These are phyloP conservation scores for Populus nigra DNA, from an alignment of 345 rosid species.

Conservation along the genomic window DNA sequence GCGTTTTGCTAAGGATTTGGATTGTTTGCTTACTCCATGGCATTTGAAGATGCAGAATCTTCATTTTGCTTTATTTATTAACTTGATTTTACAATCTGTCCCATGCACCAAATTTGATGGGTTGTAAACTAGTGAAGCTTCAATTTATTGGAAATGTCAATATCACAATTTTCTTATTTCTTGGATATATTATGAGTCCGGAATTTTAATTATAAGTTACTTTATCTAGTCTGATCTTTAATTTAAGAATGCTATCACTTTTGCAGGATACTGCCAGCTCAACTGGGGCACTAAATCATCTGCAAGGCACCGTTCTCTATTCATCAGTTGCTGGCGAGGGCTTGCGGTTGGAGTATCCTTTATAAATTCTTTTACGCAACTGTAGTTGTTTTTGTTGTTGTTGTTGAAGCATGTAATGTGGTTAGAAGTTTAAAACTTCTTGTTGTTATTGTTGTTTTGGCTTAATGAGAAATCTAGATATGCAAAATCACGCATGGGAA, in stretches of 20 bases:
- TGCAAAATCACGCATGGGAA: conserved; percentile 84
- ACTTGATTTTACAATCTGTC: neutral
- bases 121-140: neutral
- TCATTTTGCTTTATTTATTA: neutral
- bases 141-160: neutral
- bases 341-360: conserved; percentile 60
- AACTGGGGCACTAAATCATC: conserved; percentile 61
- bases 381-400: conserved; percentile 10
- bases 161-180: too few relatives aligned
- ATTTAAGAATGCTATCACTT: neutral
- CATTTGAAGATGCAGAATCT: neutral
- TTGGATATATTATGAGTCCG: neutral
- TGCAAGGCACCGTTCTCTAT: conserved; percentile 71
- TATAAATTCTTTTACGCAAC: neutral
- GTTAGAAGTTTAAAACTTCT: neutral
- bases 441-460: conserved; percentile 4
- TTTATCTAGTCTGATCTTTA: neutral
- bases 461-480: conserved; percentile 57
- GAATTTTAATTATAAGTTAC: neutral
- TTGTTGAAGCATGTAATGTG: neutral
- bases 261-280: conserved; percentile 71
- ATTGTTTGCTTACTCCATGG: neutral
- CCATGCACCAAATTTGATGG: neutral
- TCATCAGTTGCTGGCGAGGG: conserved; percentile 71
- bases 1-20: neutral